phyloP scores from a whole-genome alignment of 163 green algal genomes.

The Chlamydomonas reinhardtii region DNA sequence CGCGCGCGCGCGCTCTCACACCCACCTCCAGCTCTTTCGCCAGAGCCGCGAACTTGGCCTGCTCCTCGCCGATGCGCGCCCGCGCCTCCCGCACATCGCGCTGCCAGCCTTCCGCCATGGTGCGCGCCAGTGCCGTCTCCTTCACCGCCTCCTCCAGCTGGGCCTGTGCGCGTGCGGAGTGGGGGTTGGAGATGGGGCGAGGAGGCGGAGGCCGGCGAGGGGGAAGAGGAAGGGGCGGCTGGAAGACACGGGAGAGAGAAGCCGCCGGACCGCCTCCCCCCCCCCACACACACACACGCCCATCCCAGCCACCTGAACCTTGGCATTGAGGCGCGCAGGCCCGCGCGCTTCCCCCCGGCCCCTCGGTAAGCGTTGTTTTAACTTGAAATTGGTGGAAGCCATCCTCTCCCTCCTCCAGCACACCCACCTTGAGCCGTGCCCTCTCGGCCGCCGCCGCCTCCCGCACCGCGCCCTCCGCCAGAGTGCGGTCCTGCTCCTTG shows the following conservation, averaged over 20 bases:
- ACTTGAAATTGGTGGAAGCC: too few relatives aligned
- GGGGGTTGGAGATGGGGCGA: neutral
- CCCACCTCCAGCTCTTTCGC: constrained; percentile 28
- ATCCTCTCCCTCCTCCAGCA: too few relatives aligned
- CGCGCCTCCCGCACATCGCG: constrained; percentile 49
- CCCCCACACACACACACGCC: too few relatives aligned
- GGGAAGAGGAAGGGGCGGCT: too few relatives aligned
- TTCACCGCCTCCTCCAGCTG: constrained; percentile 47
- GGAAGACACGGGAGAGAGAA: too few relatives aligned
- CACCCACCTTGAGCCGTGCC: constrained; percentile 33
- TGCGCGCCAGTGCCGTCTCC: constrained; percentile 51
- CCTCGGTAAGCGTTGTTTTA: too few relatives aligned
- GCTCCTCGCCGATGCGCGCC: neutral
- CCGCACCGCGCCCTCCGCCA: constrained; percentile 15
- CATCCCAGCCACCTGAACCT: too few relatives aligned
- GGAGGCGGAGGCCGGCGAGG: too few relatives aligned
- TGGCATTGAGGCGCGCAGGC: too few relatives aligned
- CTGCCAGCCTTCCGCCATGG: constrained; percentile 56
- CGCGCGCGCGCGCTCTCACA: too few relatives aligned
- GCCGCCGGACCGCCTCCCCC: too few relatives aligned
- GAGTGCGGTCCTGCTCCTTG: constrained; percentile 36
- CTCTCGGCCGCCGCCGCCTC: constrained; percentile 51
- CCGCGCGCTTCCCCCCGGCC: too few relatives aligned
- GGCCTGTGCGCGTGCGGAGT: neutral
- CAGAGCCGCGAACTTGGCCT: neutral